Evolutionary conservation across 2,329 filamentous ascomycete species (phyloP), one percentile per base, ranked within the genome.

Genomic region (Aspergillus fructus): DNA sequence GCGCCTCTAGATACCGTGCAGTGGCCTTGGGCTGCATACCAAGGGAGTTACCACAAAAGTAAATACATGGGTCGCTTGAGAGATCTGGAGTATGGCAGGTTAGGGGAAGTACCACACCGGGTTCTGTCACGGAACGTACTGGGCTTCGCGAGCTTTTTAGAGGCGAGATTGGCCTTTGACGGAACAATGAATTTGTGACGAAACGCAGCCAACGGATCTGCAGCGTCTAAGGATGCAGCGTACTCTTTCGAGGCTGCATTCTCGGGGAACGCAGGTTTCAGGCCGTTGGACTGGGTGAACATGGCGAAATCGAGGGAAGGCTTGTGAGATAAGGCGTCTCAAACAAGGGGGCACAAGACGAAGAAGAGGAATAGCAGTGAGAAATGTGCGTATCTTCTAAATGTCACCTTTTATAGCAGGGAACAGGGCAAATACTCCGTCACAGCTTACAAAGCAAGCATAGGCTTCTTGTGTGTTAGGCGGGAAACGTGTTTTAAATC

Each of bases 1-100:
- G 90, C 3, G 85, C 84, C 48, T 86, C 78, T 60, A 96, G 74
- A 62, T 90, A 86, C 21, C 82, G 76, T 15, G 83, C 78, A 0
- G 87, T 86, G 3, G 85, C 81, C 63, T 84, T 86, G 30, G 92
- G 91, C 73, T 96, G 91, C 9, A 93, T 83, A 34, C 92, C 92
- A 3, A 96, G 83, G 0, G 91, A 96, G 77, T 96, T 96, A 53
- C 92, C 92, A 63, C 91, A 92, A 64, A 96, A 87, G 74, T 96
- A 96, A 55, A 90, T 87, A 41, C 70, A 71, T 40, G 66, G 69
- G 7, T 77, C 68, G 21, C 71, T 65, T 2, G 71, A 72, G 43
- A 73, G 65, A 51, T 74, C 75, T 69, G 6, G 24, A 47, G 40
- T 13, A 6, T 15, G 21, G 8, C 6, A 40, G 23, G 45, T 68